These are phyloP conservation scores for Pseudovirgaria hyperparasitica DNA, from an alignment of 2,329 filamentous ascomycete species.

Conservation along the genomic window DNA sequence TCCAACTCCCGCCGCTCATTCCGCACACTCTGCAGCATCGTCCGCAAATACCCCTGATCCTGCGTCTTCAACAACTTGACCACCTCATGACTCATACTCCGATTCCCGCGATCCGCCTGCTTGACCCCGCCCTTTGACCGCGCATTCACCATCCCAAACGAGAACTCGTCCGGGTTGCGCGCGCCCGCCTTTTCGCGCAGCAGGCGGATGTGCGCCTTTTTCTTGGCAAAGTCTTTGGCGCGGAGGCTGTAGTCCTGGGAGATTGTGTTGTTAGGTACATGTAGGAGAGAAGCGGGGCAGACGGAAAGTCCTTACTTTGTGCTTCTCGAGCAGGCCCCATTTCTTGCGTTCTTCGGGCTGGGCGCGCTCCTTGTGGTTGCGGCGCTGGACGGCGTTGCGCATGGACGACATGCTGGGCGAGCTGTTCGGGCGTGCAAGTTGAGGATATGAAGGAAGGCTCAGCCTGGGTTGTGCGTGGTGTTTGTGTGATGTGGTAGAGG, in stretches of 20 bases:
- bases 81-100: constrained; percentile 39
- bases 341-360: constrained; percentile 73
- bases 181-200: constrained; percentile 47
- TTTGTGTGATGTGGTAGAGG: no score
- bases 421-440: no score
- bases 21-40: constrained; percentile 41
- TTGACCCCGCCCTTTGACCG: constrained; percentile 31
- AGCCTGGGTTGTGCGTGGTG: no score
- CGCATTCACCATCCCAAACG: constrained; percentile 48
- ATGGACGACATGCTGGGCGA: constrained; percentile 7
- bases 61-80: constrained; percentile 54
- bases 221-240: constrained; percentile 49
- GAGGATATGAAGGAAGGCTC: no score
- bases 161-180: constrained; percentile 54
- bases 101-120: constrained; percentile 32
- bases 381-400: constrained; percentile 44
- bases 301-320: constrained; percentile 50
- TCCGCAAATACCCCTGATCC: constrained; percentile 49
- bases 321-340: constrained; percentile 89
- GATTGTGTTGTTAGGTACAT: neutral
- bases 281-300: constrained; percentile 3
- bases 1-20: constrained; percentile 40
- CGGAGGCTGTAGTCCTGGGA: constrained; percentile 50
- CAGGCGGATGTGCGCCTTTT: constrained; percentile 46
- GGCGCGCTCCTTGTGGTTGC: constrained; percentile 79